These are phyloP conservation scores for Pterula multifida DNA, from an alignment of 1,284 basidiomycete species.

Conservation along the genomic window DNA sequence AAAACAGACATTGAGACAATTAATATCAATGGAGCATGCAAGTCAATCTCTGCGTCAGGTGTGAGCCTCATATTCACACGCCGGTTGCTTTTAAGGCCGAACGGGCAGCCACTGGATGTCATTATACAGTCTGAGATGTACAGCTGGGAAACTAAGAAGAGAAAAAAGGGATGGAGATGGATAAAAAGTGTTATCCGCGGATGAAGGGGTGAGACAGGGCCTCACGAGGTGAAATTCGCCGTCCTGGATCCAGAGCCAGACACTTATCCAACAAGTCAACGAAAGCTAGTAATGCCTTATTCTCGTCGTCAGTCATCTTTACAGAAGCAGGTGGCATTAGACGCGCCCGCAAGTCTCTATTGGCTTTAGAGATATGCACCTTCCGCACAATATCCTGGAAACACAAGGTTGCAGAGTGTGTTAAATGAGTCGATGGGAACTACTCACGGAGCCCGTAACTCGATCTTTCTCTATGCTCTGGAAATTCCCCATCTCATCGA, in stretches of 20 bases:
- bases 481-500: constrained; percentile 84
- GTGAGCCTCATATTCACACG: too few species aligned
- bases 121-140: too few species aligned
- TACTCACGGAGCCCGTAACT: constrained; percentile 69
- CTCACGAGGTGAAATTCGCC: constrained; percentile 80
- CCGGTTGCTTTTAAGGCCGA: too few species aligned
- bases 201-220: constrained; percentile 85
- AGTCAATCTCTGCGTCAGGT: too few species aligned
- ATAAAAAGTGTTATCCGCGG: constrained; percentile 32
- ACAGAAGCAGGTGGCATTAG: constrained; percentile 71
- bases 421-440: constrained; percentile 6
- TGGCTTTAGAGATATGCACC: constrained; percentile 77
- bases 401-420: constrained; percentile 13
- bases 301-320: constrained; percentile 83
- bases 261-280: constrained; percentile 91
- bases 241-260: constrained; percentile 79
- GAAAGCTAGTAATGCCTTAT: constrained; percentile 73
- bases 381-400: constrained; percentile 69
- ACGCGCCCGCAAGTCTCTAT: constrained; percentile 69
- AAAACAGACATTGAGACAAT: too few species aligned
- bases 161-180: too few species aligned
- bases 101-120: too few species aligned
- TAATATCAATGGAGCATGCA: too few species aligned
- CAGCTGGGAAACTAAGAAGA: too few species aligned
- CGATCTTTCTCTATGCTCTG: constrained; percentile 74